phyloP scores from a whole-genome alignment of 2,329 filamentous ascomycete species.

The Penicillium griseofulvum region DNA sequence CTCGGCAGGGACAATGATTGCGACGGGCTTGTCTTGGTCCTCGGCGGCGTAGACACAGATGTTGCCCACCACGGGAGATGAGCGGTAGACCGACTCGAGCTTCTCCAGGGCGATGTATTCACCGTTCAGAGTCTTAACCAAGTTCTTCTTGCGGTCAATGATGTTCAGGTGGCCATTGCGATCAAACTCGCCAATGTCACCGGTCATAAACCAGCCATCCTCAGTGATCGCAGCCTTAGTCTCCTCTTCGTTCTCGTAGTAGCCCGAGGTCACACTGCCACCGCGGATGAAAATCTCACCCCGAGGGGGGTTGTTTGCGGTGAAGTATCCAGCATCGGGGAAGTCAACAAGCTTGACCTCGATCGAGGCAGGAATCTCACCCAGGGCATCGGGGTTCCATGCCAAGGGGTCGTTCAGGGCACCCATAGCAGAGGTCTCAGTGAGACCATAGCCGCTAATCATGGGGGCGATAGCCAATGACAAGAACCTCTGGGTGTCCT shows the following conservation, averaged over 20 bases:
- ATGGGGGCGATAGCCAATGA: constrained; percentile 91
- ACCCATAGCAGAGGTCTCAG: constrained; percentile 76
- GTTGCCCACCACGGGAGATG: constrained; percentile 74
- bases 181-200: constrained; percentile 91
- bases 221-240: constrained; percentile 72
- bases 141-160: constrained; percentile 96
- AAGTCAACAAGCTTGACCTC: constrained; percentile 93
- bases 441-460: constrained; percentile 91
- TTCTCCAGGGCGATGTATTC: constrained; percentile 98
- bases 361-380: constrained; percentile 71
- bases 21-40: constrained; percentile 73
- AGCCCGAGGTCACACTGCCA: constrained; percentile 68
- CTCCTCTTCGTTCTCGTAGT: constrained; percentile 84
- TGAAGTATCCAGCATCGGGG: constrained; percentile 79
- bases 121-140: constrained; percentile 91
- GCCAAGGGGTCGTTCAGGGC: constrained; percentile 68
- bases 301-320: constrained; percentile 73
- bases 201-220: constrained; percentile 96
- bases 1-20: constrained; percentile 68
- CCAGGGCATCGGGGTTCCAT: constrained; percentile 75
- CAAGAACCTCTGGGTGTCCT: constrained; percentile 84
- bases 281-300: constrained; percentile 92
- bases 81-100: constrained; percentile 86
- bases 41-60: constrained; percentile 82
- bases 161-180: constrained; percentile 74